phyloP scores from a whole-genome alignment of 768 basidiomycete genomes.

The Botryobasidium botryosum region DNA sequence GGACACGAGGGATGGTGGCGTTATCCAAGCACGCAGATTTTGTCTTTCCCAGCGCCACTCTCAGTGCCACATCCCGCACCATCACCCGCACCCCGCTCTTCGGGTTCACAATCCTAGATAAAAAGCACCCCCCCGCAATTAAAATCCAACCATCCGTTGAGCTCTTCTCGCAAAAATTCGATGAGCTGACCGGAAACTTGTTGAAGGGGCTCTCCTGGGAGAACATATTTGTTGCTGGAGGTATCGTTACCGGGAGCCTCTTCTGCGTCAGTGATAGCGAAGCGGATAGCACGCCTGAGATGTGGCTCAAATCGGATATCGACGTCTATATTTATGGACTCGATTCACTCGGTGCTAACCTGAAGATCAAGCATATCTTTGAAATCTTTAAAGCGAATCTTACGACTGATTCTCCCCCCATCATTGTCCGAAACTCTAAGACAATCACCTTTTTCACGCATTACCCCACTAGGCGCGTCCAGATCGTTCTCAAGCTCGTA shows the following conservation, averaged over 20 bases:
- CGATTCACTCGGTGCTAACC: not conserved
- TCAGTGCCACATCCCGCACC: not conserved
- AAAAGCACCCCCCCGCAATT: not conserved
- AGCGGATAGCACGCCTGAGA: not conserved
- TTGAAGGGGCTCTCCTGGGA: not conserved
- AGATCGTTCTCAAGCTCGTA: not conserved
- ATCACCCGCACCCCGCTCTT: not conserved
- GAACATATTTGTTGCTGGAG: not conserved
- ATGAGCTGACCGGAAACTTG: not conserved
- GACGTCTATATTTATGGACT: conserved; percentile 1
- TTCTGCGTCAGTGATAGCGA: too few species aligned
- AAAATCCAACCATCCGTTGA: not conserved
- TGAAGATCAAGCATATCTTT: not conserved
- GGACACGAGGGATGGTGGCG: not conserved
- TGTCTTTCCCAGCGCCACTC: not conserved
- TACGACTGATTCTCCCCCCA: too few species aligned
- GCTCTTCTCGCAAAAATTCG: not conserved
- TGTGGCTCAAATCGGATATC: not conserved
- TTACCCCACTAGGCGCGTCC: not conserved
- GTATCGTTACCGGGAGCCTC: not conserved
- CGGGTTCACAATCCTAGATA: too few species aligned
- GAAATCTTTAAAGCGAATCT: not conserved
- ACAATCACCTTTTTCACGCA: not conserved
- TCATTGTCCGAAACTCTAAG: not conserved
- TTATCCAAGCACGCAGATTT: not conserved